phyloP scores from a whole-genome alignment of 2,329 filamentous ascomycete genomes.

The Cylindrodendrum hubeiense region DNA sequence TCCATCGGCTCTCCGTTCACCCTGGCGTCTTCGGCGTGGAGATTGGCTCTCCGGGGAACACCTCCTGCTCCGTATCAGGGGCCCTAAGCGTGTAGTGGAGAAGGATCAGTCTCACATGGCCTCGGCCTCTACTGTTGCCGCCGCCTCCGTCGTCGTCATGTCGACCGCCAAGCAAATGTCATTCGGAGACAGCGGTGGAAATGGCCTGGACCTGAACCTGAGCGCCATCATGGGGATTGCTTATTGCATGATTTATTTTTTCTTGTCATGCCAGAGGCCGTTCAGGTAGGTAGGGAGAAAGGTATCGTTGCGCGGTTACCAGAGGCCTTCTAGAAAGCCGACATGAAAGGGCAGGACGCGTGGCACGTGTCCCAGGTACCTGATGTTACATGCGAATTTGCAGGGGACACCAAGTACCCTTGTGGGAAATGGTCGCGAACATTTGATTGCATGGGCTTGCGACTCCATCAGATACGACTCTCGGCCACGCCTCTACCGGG shows the following conservation, averaged over 20 bases:
- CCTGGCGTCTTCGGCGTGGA: constrained; percentile 4
- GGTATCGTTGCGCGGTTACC: constrained; percentile 4
- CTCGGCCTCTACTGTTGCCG: neutral
- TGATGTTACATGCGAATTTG: neutral
- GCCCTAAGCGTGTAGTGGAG: neutral
- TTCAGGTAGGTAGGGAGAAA: neutral
- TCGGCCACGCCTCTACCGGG: constrained; percentile 3
- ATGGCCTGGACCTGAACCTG: neutral
- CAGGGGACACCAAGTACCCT: constrained; percentile 3
- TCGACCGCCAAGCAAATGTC: constrained; percentile 5
- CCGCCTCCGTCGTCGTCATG: constrained; percentile 18
- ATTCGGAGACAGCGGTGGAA: neutral
- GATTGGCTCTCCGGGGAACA: constrained; percentile 4
- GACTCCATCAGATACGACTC: constrained; percentile 18
- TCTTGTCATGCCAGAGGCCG: neutral
- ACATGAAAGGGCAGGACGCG: neutral
- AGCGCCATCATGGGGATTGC: neutral
- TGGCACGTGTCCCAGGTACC: constrained; percentile 2
- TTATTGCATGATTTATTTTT: neutral
- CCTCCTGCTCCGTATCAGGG: constrained; percentile 16
- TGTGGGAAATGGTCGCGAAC: neutral
- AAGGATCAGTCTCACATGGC: constrained; percentile 10
- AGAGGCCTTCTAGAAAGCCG: constrained; percentile 19
- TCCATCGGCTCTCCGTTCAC: neutral
- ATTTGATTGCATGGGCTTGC: constrained; percentile 3